Evolutionary conservation across 2,329 filamentous ascomycete species (phyloP), one percentile per base, ranked within the genome.

Genomic region (Clonostachys rhizophaga): DNA sequence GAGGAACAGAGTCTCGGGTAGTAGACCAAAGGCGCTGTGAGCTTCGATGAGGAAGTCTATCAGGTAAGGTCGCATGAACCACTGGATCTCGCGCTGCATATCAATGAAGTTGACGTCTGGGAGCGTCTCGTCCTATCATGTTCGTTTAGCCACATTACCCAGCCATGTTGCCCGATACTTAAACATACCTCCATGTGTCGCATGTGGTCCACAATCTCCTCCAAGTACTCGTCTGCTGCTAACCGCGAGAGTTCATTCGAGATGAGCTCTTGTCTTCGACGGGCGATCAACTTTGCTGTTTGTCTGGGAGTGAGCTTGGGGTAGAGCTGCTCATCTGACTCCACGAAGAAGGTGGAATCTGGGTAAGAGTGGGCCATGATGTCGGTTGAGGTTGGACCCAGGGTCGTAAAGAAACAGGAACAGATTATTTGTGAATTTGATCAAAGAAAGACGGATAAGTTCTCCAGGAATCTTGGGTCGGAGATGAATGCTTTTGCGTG

Each of bases 51-150:
- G 81, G 71, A 99, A 99, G 74, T 99, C 94, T 64, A 99, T 88
- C 35, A 99, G 84, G 68, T 96, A 97, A 1, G 94, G 94, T 59
- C 94, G 79, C 94, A 99, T 99, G 72, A 95, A 97, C 94, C 94
- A 99, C 66, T 97, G 91, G 53, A 99, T 97, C 78, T 99, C 94
- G 55, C 91, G 91, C 71, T 99, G 94, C 69, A 97, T 96, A 67
- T 99, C 94, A 66, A 99, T 99, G 35, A 95, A 91, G 67, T 92
- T 92, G 65, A 95, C 92, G 68, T 99, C 94, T 46, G 94, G 89
- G 55, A 97, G 76, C 30, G 94, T 97, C 70, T 95, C 87, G 60
- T 86, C 81, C 79, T 81, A 42, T 47, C 40, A 30, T 30, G 20
- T 34, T 44, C 49, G 30, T 55, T 61, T 51, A 72, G 61, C 51